Evolutionary conservation across 371 early-diverging fungal genomes (phyloP), one percentile per base, ranked within the genome.

Genomic region (Syncephalastrum sp.): DNA sequence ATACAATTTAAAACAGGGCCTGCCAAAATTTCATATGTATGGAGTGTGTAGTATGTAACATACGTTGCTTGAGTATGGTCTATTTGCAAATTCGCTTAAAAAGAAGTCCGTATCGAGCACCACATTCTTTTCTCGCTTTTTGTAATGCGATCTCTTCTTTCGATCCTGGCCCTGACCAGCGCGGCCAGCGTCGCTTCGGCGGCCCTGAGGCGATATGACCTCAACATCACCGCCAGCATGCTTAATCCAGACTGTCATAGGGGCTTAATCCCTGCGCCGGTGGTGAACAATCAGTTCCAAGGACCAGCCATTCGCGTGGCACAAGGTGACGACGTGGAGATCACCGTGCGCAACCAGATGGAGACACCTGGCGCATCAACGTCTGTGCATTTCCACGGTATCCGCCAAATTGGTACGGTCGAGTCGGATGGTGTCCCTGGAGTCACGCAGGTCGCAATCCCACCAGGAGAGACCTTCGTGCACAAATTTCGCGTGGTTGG

Each of bases 341-440:
- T 83, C n/a, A 50, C 55, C 5, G 65, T 82, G 17, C 57, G 47
- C 1, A 83, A 83, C 42, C 16, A 5, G 3, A 38, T n/a, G 19
- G 24, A 53, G 15, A 13, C 25, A 4, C 25, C 17, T 27, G 53
- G 57, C 27, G 59, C 38, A 8, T 47, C 69, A 1, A 63, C 68
- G 5, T 59, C 62, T 8, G 53, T 79, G 41, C 79, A 79, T 56
- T 65, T 72, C 49, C 79, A 79, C 29, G 75, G 79, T 33, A 75
- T 79, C 29, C 61, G 65, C 3, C 75, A 79, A 45, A 57, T 63
- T 8, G 70, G 72, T 8, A 66, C 70, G 1, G 54, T 57, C 12
- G 53, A 59, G 44, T 50, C 75, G 0, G 79, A 79, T 56, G 91
- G 91, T n/a, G 84, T 83, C 7, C 78, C 86, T 4, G 74, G 66